These are phyloP conservation scores for Parascedosporium putredinis DNA, from an alignment of 2,329 filamentous ascomycete genomes.

Conservation along the genomic window DNA sequence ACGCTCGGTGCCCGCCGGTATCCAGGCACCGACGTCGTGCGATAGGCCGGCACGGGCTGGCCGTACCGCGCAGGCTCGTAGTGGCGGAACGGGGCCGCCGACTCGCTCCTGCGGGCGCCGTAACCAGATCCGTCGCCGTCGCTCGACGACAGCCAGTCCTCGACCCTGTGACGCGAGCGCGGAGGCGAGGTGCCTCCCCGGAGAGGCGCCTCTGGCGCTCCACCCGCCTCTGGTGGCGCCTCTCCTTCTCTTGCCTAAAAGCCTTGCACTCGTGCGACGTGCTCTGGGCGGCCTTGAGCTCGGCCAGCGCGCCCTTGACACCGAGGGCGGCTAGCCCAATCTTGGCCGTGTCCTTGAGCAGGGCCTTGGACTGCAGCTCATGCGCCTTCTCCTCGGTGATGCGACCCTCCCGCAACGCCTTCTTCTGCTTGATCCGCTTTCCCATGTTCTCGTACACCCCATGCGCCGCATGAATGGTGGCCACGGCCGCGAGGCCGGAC, in stretches of 20 bases:
- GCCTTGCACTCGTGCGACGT: conserved; percentile 35
- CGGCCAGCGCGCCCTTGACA: conserved; percentile 44
- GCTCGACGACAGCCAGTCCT: conserved; percentile 28
- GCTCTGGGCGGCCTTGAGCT: conserved; percentile 46
- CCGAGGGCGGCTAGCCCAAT: conserved; percentile 47
- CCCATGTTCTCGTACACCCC: conserved; percentile 49
- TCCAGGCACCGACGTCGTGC: neutral
- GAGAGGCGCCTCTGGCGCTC: conserved; percentile 21
- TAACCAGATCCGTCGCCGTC: neutral
- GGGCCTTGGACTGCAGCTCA: conserved; percentile 46
- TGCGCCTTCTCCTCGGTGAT: conserved; percentile 39
- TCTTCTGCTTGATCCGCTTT: conserved; percentile 41
- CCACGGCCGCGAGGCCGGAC: conserved; percentile 44
- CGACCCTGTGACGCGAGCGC: conserved; percentile 32
- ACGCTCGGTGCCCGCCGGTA: too few species aligned
- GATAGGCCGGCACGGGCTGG: neutral
- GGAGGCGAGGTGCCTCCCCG: conserved; percentile 11
- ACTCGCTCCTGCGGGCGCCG: neutral
- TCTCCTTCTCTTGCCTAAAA: conserved; percentile 38
- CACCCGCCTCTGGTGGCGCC: conserved; percentile 37
- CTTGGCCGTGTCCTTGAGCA: conserved; percentile 48
- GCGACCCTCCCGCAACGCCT: conserved; percentile 43
- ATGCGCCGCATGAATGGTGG: conserved; percentile 50
- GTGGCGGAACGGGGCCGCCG: too few species aligned
- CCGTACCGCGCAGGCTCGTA: neutral